Base-by-base conservation (phyloP, 78 protist species). In the Cyanophora paradoxa region DNA sequence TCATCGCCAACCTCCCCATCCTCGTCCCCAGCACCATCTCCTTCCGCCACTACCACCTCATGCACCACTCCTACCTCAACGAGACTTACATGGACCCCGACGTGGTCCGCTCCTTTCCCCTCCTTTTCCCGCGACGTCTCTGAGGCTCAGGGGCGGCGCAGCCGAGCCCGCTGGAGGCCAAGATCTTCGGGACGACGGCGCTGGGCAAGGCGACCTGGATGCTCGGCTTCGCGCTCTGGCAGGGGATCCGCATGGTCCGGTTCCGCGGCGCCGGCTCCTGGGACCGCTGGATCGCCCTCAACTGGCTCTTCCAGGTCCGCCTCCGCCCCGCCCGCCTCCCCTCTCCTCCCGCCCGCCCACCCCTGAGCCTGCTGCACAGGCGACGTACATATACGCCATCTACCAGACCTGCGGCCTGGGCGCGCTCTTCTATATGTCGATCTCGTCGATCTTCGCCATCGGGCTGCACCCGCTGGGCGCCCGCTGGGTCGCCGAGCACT, bases 21-120 rank as follows among this genome's bases (percentile, higher is more conserved):
- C 65, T 28, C 26, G 7, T 92, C 28, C 96, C 93, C 34, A 72
- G 78, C 26, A 56, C 88, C 40, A 44, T 74, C 52, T 42, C 83
- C 50, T 92, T 92, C 85, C 76, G 83, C 39, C 57, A 54, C 54
- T 92, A 88, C 72, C 96, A 92, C 74, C 42, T 52, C 28, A 72
- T 58, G 22, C 91, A 91, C 87, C 80, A 68, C 37, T n/a, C n/a
- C n/a, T n/a, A n/a, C n/a, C n/a, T n/a, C 61, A 54, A 54, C n/a
- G 61, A 54, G 61, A 54, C 14, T 8, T 54, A 54, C 61, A 54
- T 19, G 31, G 61, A 54, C 61, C 61, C 61, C 61, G 61, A 54
- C n/a, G 16, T 54, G n/a, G n/a, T n/a, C n/a, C n/a, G n/a, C n/a
- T n/a, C n/a, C n/a, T n/a, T n/a, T n/a, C n/a, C n/a, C n/a, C n/a